A percentile compares a stretch with the other conserved stretches of the same genome.
These are phyloP conservation scores for Lentinula sp. DNA, from an alignment of 768 basidiomycete species.

Conservation along the genomic window DNA sequence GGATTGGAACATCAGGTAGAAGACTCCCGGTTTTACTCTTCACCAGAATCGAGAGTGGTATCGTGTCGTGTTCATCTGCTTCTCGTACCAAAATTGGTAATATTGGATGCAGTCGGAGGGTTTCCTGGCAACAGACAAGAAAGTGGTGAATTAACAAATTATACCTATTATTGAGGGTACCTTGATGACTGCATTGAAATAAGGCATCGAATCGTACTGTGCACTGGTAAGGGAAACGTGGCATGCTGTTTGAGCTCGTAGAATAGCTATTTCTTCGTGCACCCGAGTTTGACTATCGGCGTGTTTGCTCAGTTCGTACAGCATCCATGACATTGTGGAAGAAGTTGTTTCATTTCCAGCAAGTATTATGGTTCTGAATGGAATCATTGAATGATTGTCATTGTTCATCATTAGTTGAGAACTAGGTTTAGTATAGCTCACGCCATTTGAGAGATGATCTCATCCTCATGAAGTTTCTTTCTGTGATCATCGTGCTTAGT, in stretches of 20 bases:
- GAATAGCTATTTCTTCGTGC: constrained; percentile 47
- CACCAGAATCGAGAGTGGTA: constrained; percentile 35
- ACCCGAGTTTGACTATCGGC: constrained; percentile 55
- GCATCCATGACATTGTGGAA: constrained; percentile 50
- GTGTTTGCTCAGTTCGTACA: constrained; percentile 56
- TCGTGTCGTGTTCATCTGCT: constrained; percentile 29
- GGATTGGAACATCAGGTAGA: constrained; percentile 24
- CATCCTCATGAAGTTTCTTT: constrained; percentile 39
- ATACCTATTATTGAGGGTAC: constrained; percentile 2
- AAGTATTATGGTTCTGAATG: constrained; percentile 31
- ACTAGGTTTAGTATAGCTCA: neutral
- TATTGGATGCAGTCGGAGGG: constrained; percentile 25
- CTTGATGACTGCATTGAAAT: constrained; percentile 17
- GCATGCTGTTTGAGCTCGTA: constrained; percentile 9
- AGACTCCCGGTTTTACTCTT: constrained; percentile 24
- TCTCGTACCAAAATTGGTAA: constrained; percentile 23
- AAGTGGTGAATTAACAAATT: neutral
- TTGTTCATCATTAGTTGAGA: neutral
- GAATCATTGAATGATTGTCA: neutral
- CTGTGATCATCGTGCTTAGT: constrained; percentile 42
- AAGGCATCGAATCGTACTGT: constrained; percentile 28
- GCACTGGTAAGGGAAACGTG: constrained; percentile 11
- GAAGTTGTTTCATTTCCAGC: constrained; percentile 61
- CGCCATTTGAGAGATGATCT: constrained; percentile 42
- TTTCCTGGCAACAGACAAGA: constrained; percentile 16